Conservation (phyloP, 129 eudicot genomes). For the Apium graveolens region DNA sequence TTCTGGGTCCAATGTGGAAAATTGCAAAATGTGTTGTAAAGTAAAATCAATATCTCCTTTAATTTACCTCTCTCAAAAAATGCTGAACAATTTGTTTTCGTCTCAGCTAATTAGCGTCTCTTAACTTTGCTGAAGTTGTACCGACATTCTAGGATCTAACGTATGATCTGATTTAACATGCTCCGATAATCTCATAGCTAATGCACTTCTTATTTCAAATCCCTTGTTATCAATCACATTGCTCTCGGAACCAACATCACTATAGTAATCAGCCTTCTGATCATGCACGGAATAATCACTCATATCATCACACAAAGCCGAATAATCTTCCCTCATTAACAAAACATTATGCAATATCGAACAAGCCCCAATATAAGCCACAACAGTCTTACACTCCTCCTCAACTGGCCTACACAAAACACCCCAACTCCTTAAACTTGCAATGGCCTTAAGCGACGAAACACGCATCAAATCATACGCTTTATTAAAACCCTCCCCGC, state of each 20-base stretch:
- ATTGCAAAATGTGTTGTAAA: background rate
- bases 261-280: background rate
- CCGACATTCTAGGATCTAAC: background rate
- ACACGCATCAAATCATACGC: slow-evolving; percentile 23
- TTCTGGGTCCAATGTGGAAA: background rate
- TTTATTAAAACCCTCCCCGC: slow-evolving; percentile 48
- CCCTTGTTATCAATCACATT: slow-evolving; percentile 29
- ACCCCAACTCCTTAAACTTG: slow-evolving; percentile 83
- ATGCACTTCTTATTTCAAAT: slow-evolving; percentile 45
- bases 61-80: slow-evolving; percentile 10
- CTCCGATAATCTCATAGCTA: slow-evolving; percentile 54
- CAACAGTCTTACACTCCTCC: slow-evolving; percentile 49
- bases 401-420: slow-evolving; percentile 52
- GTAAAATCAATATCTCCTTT: background rate
- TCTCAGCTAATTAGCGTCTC: slow-evolving; percentile 9
- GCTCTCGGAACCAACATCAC: slow-evolving; percentile 20
- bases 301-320: slow-evolving; percentile 40
- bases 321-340: slow-evolving; percentile 71
- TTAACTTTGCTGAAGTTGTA: background rate
- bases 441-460: slow-evolving; percentile 39
- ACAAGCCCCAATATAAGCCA: slow-evolving; percentile 79
- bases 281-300: slow-evolving; percentile 23
- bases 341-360: slow-evolving; percentile 78
- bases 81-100: background rate
- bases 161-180: background rate